Percentiles rank a stretch among this genome's conserved stretches.
These are phyloP conservation scores for Macrotyloma uniflorum DNA, from an alignment of 306 rosid species.

Conservation along the genomic window DNA sequence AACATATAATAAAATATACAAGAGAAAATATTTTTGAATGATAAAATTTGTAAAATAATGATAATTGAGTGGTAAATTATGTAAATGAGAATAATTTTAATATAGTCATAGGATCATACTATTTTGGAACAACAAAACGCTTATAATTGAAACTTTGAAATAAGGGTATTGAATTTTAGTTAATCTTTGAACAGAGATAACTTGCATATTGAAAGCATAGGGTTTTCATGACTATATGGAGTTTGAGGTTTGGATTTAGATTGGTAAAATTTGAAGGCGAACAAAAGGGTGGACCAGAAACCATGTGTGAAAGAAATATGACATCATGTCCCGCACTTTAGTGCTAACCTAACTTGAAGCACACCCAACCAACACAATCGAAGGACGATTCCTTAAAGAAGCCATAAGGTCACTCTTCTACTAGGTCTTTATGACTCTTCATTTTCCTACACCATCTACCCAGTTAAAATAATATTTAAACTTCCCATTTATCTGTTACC, in stretches of 20 bases:
- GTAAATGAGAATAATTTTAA: too few relatives aligned
- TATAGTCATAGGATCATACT: too few relatives aligned
- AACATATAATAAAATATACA: too few relatives aligned
- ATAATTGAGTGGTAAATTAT: too few relatives aligned
- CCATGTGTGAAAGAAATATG: background rate
- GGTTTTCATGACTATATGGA: background rate
- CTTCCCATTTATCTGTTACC: conserved; percentile 19
- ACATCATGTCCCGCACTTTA: conserved; percentile 31
- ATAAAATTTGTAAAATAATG: too few relatives aligned
- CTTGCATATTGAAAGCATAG: background rate
- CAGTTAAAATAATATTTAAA: conserved; percentile 29
- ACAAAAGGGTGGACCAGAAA: conserved; percentile 10
- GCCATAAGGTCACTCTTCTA: conserved; percentile 28
- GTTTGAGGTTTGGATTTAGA: conserved; percentile 11
- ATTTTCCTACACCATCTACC: conserved; percentile 26
- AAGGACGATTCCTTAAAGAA: conserved; percentile 31
- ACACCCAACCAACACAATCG: conserved; percentile 31
- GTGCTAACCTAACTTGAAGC: conserved; percentile 48
- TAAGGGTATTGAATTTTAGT: too few relatives aligned
- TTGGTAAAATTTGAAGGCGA: background rate
- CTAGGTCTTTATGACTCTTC: conserved; percentile 35
- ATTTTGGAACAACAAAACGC: too few relatives aligned
- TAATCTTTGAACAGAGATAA: background rate
- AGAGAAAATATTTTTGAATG: too few relatives aligned
- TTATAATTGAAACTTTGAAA: too few relatives aligned